Evolutionary conservation across 306 rosid genomes (phyloP), one percentile per base, ranked within the genome.

Genomic region (Vachellia collinsii): DNA sequence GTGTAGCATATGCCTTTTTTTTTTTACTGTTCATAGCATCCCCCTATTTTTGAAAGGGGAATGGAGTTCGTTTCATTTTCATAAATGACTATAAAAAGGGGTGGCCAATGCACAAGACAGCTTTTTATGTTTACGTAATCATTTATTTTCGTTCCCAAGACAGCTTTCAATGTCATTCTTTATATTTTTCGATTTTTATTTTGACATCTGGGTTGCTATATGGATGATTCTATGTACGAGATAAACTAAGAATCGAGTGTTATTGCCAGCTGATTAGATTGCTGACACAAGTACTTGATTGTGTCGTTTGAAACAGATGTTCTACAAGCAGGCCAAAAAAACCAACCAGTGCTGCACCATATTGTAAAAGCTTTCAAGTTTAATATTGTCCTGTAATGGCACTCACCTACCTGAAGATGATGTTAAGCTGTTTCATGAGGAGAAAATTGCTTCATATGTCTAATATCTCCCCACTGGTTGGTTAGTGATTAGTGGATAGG

Each of bases 281-380:
- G 56, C 84, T 85, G 83, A 83, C 67, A 9, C 70, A 74, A 56
- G 42, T 68, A 79, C 38, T 76, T 78, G 73, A 79, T 72, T 61
- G 10, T 25, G 78, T 63, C 61, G 83, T 76, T 84, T 87, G 90
- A 56, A 88, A 89, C 98, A 96, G 98, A 93, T 96, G 98, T 96
- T 93, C 92, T 96, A 96, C 93, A 96, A 93, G 83, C 98, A 93
- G 81, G 98, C 98, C 0, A 93, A 96, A 34, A 88, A 92, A 90
- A 91, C 99, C 84, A 96, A 92, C 70, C 89, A 85, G 83, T 96
- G 98, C 74, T 96, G 99, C 88, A 83, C 91, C 77, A 81, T 96
- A 81, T 80, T 93, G 85, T 96, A 88, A 88, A 29, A 92, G 87
- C 83, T 82, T 78, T 79, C 29, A 78, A 74, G 78, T 8, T 36